A percentile compares a stretch with the other conserved stretches of the same genome.
Evolutionary conservation across 768 basidiomycete genomes (phyloP).

Genomic region (Trametes cinnabarina): DNA sequence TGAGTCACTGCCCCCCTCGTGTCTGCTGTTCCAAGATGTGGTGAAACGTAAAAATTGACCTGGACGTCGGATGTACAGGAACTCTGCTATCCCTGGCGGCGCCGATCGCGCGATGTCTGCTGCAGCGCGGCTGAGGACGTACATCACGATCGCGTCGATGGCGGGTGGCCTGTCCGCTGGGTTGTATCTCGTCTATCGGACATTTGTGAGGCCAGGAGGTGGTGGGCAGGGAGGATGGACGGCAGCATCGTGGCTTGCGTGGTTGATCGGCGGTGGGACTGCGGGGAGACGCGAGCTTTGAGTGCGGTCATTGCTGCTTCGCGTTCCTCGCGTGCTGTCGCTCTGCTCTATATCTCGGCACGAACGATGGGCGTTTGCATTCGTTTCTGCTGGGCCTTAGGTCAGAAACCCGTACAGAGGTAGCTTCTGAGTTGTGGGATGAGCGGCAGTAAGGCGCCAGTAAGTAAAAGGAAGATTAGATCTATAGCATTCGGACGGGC

Average conservation of each 20-base stretch:
- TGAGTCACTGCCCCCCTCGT: constrained; percentile 28
- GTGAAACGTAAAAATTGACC: constrained; percentile 7
- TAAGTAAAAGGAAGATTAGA: neutral
- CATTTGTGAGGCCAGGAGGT: constrained; percentile 60
- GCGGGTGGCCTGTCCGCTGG: constrained; percentile 75
- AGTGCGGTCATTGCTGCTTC: constrained; percentile 1
- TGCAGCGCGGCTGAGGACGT: constrained; percentile 65
- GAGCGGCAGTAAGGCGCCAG: neutral
- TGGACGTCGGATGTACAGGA: constrained; percentile 17
- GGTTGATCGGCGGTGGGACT: constrained; percentile 55
- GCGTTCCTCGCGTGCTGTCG: neutral
- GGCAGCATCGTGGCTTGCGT: constrained; percentile 55
- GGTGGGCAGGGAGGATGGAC: constrained; percentile 50
- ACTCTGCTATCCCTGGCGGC: constrained; percentile 61
- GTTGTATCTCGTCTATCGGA: constrained; percentile 67
- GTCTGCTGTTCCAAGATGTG: neutral
- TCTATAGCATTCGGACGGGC: neutral
- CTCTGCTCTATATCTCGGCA: neutral
- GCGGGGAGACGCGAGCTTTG: constrained; percentile 43
- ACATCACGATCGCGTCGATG: constrained; percentile 69
- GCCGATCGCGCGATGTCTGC: constrained; percentile 73
- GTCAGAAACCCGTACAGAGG: neutral
- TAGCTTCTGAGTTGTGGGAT: constrained; percentile 8
- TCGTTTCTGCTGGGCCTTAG: neutral
- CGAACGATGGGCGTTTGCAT: neutral